These are phyloP conservation scores for Globisporangium uncinulatum DNA, from an alignment of 352 stramenopile species.

Conservation along the genomic window DNA sequence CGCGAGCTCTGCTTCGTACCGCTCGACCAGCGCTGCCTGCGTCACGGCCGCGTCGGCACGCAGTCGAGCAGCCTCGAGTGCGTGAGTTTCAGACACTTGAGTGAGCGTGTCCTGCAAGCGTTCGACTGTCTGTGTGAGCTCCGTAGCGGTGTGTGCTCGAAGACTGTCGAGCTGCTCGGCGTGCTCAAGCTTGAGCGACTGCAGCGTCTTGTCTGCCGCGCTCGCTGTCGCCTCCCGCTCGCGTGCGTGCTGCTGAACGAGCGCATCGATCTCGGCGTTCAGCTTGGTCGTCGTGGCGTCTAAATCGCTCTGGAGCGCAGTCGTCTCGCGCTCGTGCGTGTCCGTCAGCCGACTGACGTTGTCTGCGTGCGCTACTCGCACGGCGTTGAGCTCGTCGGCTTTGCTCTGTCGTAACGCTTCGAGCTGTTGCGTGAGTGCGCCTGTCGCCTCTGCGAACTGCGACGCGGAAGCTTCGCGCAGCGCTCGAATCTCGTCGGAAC, in stretches of 20 bases:
- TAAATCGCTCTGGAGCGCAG: slow-evolving; percentile 16
- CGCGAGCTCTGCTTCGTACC: slow-evolving; percentile 13
- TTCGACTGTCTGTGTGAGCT: slow-evolving; percentile 21
- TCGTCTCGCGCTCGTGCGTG: slow-evolving; percentile 17
- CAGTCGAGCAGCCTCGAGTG: slow-evolving; percentile 13
- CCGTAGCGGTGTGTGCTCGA: slow-evolving; percentile 4
- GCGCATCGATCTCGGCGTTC: slow-evolving; percentile 14
- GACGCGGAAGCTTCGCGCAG: slow-evolving; percentile 19
- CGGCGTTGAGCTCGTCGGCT: slow-evolving; percentile 16
- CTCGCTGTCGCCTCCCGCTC: slow-evolving; percentile 18
- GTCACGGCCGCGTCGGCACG: slow-evolving; percentile 16
- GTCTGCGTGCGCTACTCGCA: slow-evolving; percentile 13
- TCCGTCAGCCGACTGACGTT: slow-evolving; percentile 22
- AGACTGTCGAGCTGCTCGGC: slow-evolving; percentile 17
- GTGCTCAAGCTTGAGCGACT: slow-evolving; percentile 17
- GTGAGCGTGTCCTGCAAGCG: slow-evolving; percentile 19
- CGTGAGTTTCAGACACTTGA: slow-evolving; percentile 10
- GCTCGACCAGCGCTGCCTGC: slow-evolving; percentile 7
- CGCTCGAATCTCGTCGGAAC: slow-evolving; percentile 16
- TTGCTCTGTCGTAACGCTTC: slow-evolving; percentile 20
- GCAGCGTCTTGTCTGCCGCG: slow-evolving; percentile 8
- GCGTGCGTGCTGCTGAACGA: slow-evolving; percentile 20
- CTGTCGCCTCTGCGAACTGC: slow-evolving; percentile 19
- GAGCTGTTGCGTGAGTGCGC: slow-evolving; percentile 21
- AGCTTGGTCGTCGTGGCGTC: slow-evolving; percentile 9